Percentiles rank a stretch among this genome's conserved stretches.
phyloP scores from a whole-genome alignment of 805 yeast genomes.

The Teunomyces gatunensis region DNA sequence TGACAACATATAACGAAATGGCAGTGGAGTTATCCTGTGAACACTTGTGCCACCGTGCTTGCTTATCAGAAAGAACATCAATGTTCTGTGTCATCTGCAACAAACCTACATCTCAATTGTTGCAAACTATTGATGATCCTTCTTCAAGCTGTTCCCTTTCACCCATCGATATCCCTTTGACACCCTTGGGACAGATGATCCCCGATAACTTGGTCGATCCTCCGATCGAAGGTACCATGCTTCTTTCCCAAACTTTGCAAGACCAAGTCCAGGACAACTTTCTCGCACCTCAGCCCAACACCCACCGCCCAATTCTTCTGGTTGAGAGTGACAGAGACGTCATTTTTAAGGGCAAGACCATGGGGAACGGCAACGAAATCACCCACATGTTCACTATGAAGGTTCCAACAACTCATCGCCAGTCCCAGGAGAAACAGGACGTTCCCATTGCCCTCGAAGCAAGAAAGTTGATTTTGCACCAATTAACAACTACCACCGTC shows the following conservation, averaged over 20 bases:
- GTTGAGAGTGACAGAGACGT: neutral
- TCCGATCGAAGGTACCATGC: neutral
- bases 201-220: slow-evolving; percentile 12
- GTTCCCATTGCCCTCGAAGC: neutral
- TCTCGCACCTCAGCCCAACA: neutral
- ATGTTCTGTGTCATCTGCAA: neutral
- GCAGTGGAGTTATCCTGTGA: slow-evolving; percentile 19
- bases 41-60: slow-evolving; percentile 26
- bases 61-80: slow-evolving; percentile 11
- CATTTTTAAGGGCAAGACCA: neutral
- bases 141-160: neutral
- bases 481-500: neutral
- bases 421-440: neutral
- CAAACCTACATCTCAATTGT: neutral
- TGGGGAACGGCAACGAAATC: slow-evolving; percentile 10
- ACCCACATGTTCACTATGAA: slow-evolving; percentile 18
- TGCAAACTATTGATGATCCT: neutral
- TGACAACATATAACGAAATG: slow-evolving; percentile 14
- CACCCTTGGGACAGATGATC: slow-evolving; percentile 13
- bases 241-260: neutral
- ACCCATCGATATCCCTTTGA: slow-evolving; percentile 7
- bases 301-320: neutral
- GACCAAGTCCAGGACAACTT: neutral
- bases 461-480: neutral
- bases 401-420: slow-evolving; percentile 17